These are phyloP conservation scores for Thalassiosira hispida DNA, from an alignment of 352 stramenopile species.

Conservation along the genomic window DNA sequence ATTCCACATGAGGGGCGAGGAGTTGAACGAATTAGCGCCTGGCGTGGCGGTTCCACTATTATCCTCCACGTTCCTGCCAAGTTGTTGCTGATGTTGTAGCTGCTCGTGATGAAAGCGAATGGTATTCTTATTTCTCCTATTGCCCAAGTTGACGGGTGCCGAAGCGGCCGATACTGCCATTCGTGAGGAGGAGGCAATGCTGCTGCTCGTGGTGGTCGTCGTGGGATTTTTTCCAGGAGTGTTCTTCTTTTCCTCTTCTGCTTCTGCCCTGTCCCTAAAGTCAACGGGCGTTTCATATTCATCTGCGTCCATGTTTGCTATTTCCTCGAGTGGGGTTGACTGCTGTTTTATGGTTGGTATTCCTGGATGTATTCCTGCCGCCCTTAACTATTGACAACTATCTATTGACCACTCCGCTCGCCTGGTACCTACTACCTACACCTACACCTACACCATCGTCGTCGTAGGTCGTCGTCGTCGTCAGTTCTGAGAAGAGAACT, in stretches of 20 bases:
- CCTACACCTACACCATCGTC: too few relatives aligned
- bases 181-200: constrained; percentile 35
- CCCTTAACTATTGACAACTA: too few relatives aligned
- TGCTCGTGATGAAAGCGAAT: too few relatives aligned
- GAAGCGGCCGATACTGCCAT: constrained; percentile 10
- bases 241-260: background rate
- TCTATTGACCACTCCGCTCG: too few relatives aligned
- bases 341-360: too few relatives aligned
- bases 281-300: constrained; percentile 28
- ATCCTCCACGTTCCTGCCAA: background rate
- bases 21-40: constrained; percentile 20
- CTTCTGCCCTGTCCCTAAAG: background rate
- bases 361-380: too few relatives aligned
- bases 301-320: background rate
- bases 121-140: background rate
- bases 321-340: too few relatives aligned
- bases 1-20: constrained; percentile 19
- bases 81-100: background rate
- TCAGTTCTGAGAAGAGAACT: too few relatives aligned
- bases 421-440: too few relatives aligned
- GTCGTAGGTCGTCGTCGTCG: too few relatives aligned
- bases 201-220: constrained; percentile 5
- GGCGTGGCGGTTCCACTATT: constrained; percentile 9
- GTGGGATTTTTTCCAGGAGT: background rate
- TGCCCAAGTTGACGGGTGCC: background rate